These are phyloP conservation scores for Grosmannia clavigera DNA, from an alignment of 2,329 filamentous ascomycete genomes.

Conservation along the genomic window DNA sequence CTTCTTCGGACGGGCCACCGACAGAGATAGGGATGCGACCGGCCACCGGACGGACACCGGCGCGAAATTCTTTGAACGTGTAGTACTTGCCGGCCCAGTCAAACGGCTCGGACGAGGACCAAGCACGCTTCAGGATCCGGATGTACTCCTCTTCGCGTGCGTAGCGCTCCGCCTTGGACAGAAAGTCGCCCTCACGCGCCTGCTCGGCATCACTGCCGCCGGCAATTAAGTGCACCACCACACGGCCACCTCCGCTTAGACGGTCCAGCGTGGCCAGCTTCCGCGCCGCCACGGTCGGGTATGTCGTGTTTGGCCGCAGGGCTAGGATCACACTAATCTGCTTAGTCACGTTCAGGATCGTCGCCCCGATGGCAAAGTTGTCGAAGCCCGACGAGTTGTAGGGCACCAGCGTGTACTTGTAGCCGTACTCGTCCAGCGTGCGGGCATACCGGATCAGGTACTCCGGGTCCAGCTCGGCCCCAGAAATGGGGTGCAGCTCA, in stretches of 20 bases:
- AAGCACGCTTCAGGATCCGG: slow-evolving; percentile 44
- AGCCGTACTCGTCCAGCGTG: slow-evolving; percentile 45
- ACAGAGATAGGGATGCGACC: slow-evolving; percentile 45
- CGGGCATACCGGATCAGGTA: slow-evolving; percentile 44
- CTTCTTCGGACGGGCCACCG: slow-evolving; percentile 44
- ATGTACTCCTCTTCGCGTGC: slow-evolving; percentile 49
- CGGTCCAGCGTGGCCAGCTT: slow-evolving; percentile 49
- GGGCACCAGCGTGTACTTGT: slow-evolving; percentile 49
- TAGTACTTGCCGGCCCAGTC: slow-evolving; percentile 50
- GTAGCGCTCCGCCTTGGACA: slow-evolving; percentile 45
- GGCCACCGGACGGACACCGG: slow-evolving; percentile 38
- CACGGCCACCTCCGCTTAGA: slow-evolving; percentile 41
- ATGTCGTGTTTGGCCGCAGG: slow-evolving; percentile 47
- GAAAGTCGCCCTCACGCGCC: slow-evolving; percentile 46
- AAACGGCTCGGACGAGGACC: slow-evolving; percentile 43
- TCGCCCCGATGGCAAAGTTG: slow-evolving; percentile 46
- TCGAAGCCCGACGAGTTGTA: slow-evolving; percentile 44
- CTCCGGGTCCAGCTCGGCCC: slow-evolving; percentile 33
- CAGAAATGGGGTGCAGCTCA: slow-evolving; percentile 39
- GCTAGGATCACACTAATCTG: slow-evolving; percentile 50
- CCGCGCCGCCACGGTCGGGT: slow-evolving; percentile 50
- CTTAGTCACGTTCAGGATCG: slow-evolving; percentile 43
- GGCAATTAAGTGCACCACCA: slow-evolving; percentile 48
- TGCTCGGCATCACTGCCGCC: slow-evolving; percentile 49
- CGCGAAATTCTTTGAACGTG: slow-evolving; percentile 45